Conservation (phyloP, 768 basidiomycete genomes). For the Lactarius sanguifluus region DNA sequence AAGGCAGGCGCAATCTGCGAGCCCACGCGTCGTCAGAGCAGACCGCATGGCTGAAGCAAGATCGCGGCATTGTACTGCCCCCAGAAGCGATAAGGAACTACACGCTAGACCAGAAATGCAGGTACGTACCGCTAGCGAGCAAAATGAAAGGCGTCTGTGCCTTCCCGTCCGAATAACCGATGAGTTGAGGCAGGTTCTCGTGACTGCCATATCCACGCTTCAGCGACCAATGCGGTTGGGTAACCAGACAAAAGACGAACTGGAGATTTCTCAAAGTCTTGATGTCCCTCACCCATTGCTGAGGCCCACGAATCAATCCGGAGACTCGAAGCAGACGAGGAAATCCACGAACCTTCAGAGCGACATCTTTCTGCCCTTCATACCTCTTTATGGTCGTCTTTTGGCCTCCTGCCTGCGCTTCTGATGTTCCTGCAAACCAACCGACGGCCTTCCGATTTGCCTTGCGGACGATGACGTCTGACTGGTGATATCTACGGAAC, state of each 20-base stretch:
- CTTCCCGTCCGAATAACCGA: conserved; percentile 48
- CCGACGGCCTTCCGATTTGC: conserved; percentile 33
- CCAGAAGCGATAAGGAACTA: not conserved
- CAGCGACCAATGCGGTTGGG: not conserved
- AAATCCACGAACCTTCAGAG: conserved; percentile 35
- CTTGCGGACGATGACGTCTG: conserved; percentile 44
- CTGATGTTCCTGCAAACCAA: conserved; percentile 49
- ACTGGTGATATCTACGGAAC: conserved; percentile 53
- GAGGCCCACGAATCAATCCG: not conserved
- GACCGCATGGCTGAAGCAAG: conserved; percentile 23
- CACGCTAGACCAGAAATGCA: not conserved
- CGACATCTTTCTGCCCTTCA: conserved; percentile 38
- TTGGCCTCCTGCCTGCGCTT: conserved; percentile 44
- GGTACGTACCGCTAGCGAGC: conserved; percentile 45
- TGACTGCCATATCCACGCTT: conserved; percentile 38
- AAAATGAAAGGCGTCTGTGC: conserved; percentile 51
- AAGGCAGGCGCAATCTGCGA: conserved; percentile 23
- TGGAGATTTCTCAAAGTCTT: conserved; percentile 51
- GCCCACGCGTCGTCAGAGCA: conserved; percentile 17
- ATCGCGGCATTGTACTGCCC: conserved; percentile 26
- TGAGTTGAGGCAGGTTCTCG: conserved; percentile 53
- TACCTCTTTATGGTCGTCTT: conserved; percentile 46
- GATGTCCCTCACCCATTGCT: conserved; percentile 53
- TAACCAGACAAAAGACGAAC: conserved; percentile 35
- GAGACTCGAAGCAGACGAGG: too few relatives aligned